Conservation (phyloP, 768 basidiomycete species). For the Mycena polygramma region DNA sequence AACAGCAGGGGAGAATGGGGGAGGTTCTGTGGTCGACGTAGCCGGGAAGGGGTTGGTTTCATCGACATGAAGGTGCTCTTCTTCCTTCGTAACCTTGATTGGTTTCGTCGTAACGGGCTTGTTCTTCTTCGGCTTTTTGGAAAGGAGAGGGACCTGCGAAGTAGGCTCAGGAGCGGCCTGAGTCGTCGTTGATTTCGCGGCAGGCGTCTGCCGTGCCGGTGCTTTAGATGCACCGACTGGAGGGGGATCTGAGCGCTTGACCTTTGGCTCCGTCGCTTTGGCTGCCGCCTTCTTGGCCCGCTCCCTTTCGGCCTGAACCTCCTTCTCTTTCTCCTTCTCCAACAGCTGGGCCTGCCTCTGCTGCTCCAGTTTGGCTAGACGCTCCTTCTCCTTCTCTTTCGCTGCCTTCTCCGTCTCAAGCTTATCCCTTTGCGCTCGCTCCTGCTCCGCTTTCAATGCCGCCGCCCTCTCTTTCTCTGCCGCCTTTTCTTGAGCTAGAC, state of each 20-base stretch:
- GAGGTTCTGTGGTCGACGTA: slow-evolving; percentile 62
- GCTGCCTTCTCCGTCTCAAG: slow-evolving; percentile 54
- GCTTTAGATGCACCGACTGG: slow-evolving; percentile 34
- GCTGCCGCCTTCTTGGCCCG: slow-evolving; percentile 36
- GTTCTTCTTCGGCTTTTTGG: slow-evolving; percentile 88
- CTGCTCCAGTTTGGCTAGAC: slow-evolving; percentile 51
- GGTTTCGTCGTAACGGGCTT: slow-evolving; percentile 72
- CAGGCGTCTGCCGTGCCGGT: slow-evolving; percentile 28
- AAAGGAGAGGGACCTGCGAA: slow-evolving; percentile 79
- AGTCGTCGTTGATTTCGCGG: slow-evolving; percentile 42
- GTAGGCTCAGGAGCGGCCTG: slow-evolving; percentile 48
- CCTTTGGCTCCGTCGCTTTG: slow-evolving; percentile 39
- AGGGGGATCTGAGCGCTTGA: slow-evolving; percentile 34
- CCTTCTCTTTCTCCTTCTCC: slow-evolving; percentile 52
- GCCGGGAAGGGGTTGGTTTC: slow-evolving; percentile 59
- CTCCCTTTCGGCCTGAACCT: slow-evolving; percentile 43
- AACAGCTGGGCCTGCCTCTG: slow-evolving; percentile 47
- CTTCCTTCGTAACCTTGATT: slow-evolving; percentile 71
- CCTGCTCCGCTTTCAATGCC: slow-evolving; percentile 47
- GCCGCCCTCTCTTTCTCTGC: slow-evolving; percentile 53
- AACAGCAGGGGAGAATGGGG: slow-evolving; percentile 49
- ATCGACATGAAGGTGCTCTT: slow-evolving; percentile 53
- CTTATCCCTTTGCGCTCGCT: slow-evolving; percentile 51
- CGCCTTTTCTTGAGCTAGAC: slow-evolving; percentile 66
- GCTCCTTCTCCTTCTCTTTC: slow-evolving; percentile 54